Percentiles rank a stretch among this genome's conserved stretches.
Evolutionary conservation across 257 asterid genomes (phyloP).

Genomic region (Eucommia ulmoides): DNA sequence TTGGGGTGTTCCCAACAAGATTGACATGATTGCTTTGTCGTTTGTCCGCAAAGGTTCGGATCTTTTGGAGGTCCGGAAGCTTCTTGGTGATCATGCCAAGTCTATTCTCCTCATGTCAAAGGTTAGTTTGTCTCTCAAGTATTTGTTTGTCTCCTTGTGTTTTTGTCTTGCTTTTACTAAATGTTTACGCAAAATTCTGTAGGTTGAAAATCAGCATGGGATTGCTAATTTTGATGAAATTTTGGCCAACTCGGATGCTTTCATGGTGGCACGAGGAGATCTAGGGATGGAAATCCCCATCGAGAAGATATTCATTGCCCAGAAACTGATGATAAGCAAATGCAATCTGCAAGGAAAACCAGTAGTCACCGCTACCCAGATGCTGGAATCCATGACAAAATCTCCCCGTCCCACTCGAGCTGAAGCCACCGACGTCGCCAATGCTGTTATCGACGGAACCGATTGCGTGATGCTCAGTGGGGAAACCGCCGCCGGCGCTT

Average conservation of each 20-base stretch:
- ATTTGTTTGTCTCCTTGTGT: constrained; percentile 4
- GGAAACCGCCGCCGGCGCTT: constrained; percentile 88
- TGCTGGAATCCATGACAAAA: constrained; percentile 93
- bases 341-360: constrained; percentile 80
- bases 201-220: constrained; percentile 95
- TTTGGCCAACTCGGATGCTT: constrained; percentile 72
- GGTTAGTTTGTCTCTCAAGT: constrained; percentile 19
- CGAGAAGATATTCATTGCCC: constrained; percentile 82
- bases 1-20: constrained; percentile 83
- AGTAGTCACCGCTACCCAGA: constrained; percentile 86
- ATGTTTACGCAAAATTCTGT: neutral
- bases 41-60: constrained; percentile 88
- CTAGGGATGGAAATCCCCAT: constrained; percentile 92
- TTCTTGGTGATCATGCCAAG: constrained; percentile 67
- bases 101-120: constrained; percentile 70
- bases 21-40: constrained; percentile 85
- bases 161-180: constrained; percentile 2
- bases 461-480: constrained; percentile 92
- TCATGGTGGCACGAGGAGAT: constrained; percentile 95
- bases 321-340: constrained; percentile 89
- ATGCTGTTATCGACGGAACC: constrained; percentile 81
- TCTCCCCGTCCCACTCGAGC: constrained; percentile 94
- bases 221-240: constrained; percentile 78
- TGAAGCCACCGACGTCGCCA: constrained; percentile 88
- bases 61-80: constrained; percentile 68